These are phyloP conservation scores for Plasmodium chabaudi DNA, from an alignment of 169 alveolate genomes.

Conservation along the genomic window DNA sequence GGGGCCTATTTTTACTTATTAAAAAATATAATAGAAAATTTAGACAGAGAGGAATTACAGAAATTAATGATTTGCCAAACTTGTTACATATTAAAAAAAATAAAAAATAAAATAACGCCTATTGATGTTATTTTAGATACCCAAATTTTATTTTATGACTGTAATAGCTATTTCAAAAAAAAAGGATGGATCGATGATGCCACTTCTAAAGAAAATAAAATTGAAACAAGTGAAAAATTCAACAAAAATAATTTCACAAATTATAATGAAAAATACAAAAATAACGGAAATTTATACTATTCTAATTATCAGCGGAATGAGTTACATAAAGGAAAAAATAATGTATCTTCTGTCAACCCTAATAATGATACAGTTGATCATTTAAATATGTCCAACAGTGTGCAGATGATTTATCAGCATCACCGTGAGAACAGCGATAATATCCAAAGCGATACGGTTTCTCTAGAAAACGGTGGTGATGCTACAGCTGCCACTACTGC, in stretches of 20 bases:
- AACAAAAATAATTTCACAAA: background rate
- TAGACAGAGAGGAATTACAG: conserved; percentile 38
- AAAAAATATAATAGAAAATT: conserved; percentile 35
- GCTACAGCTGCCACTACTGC: background rate
- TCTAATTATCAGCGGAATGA: background rate
- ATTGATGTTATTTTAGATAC: conserved; percentile 57
- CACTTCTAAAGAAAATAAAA: background rate
- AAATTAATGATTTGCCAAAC: conserved; percentile 36
- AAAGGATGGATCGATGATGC: conserved; percentile 35
- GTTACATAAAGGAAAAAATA: conserved; percentile 1
- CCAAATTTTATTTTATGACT: conserved; percentile 43
- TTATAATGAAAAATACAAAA: background rate
- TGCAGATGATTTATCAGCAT: background rate
- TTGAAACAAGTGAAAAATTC: background rate
- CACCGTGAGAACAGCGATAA: background rate
- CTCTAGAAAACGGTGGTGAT: background rate
- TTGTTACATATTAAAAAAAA: conserved; percentile 31
- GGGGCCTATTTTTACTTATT: conserved; percentile 13
- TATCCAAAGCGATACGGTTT: background rate
- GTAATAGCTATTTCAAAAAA: conserved; percentile 35
- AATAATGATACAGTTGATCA: background rate
- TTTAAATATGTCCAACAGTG: no score
- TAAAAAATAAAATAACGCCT: conserved; percentile 47
- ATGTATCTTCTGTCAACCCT: background rate
- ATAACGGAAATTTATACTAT: background rate